Evolutionary conservation across 73 alveolate species (phyloP), one percentile per base, ranked within the genome.

Genomic region (Paraurostyla sp.): DNA sequence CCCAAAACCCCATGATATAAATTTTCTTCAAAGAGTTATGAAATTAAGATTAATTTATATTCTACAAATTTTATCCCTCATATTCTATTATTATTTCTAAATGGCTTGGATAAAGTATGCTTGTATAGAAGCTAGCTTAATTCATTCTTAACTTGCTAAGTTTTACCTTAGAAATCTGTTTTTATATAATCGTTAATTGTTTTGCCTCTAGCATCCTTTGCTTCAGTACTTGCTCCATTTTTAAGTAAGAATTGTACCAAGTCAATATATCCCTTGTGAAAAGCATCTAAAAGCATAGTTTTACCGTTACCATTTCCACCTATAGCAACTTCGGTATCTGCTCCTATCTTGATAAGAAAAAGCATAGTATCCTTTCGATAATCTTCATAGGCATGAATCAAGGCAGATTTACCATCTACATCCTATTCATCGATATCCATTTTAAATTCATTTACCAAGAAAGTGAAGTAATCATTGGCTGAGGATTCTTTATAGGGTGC

Each of bases 251-350:
- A 41, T 36, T 54, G 25, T 2, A 58, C 49, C 46, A 75, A 18
- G 22, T 87, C 75, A 0, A 75, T 45, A 33, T 73, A 27, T 0
- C 93, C 93, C 59, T 65, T 87, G 36, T 71, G 62, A 25, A 40
- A 27, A 16, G 85, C 88, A 35, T 75, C 83, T 23, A 71, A 82
- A 41, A 87, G 84, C 45, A 87, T 51, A 33, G 85, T 75, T 57
- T 73, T 87, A 0, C 84, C 81, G 30, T 33, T 15, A 30, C 43
- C 76, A n/a, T 35, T 33, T 18, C 60, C 4, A n/a, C n/a, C n/a
- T n/a, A n/a, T n/a, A 1, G 78, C 27, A 4, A 75, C 35, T 11
- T 87, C 78, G 16, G 76, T 1, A 73, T 32, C 54, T 50, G 93
- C 93, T 27, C 76, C 85, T 54, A 23, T 22, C 25, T 22, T n/a